phyloP scores from a whole-genome alignment of 148 eudicot species.

The Beta vulgaris region DNA sequence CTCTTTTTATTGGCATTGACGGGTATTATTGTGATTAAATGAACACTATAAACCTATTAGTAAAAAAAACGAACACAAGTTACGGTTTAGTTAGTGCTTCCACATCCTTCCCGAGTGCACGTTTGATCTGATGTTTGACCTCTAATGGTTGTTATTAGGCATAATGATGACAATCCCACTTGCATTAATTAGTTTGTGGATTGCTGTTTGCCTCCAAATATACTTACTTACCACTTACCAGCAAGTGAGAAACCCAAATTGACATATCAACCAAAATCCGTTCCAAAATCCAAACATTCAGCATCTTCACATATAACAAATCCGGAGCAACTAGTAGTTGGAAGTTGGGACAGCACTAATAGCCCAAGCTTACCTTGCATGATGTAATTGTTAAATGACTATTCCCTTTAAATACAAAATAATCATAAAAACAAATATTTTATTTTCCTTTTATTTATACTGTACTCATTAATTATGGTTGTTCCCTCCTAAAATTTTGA shows the following conservation, averaged over 20 bases:
- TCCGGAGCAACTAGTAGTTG: neutral
- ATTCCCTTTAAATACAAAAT: too few relatives aligned
- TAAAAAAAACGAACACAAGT: too few relatives aligned
- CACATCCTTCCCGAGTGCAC: neutral
- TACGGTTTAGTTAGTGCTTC: neutral
- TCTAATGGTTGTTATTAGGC: constrained; percentile 12
- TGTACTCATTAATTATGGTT: too few relatives aligned
- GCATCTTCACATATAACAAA: neutral
- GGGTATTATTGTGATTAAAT: neutral
- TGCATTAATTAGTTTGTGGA: neutral
- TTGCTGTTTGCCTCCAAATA: constrained; percentile 22
- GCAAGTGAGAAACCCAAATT: neutral
- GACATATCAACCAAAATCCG: constrained; percentile 21
- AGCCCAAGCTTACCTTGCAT: neutral
- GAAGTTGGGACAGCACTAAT: too few relatives aligned
- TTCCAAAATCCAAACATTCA: neutral
- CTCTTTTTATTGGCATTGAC: too few relatives aligned
- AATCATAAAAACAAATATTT: too few relatives aligned
- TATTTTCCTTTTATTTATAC: too few relatives aligned
- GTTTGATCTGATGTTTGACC: neutral
- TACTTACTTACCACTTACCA: neutral
- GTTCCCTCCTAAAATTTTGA: too few relatives aligned
- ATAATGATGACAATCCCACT: constrained; percentile 19
- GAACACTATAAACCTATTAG: neutral
- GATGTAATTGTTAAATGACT: neutral